Evolutionary conservation across 495 filamentous ascomycete species (phyloP), one percentile per base, ranked within the genome.

Genomic region (Penicillium soppii): DNA sequence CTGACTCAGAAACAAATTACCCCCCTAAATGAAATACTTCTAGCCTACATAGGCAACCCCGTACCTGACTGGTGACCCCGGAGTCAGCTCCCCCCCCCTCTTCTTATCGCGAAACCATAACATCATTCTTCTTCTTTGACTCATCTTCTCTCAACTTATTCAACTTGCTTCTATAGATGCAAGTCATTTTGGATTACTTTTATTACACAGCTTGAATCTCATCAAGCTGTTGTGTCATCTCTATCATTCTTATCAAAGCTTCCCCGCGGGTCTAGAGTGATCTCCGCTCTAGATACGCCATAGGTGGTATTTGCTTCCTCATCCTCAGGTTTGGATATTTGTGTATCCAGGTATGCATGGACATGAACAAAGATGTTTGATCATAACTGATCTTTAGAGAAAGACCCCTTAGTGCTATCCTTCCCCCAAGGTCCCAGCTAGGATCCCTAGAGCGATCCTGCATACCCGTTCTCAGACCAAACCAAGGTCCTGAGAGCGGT

Each of bases 401-500:
- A 13, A 33, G 33, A 20, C 44, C 13, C 12, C 8, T 37, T 33
- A 23, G 47, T 49, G 19, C 23, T 26, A 37, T n/a, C n/a, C n/a
- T n/a, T 12, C 43, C 20, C 30, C 26, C 17, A 27, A 40, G 19
- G 17, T 32, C 20, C 47, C 37, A n/a, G 55, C 49, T 35, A 43
- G 47, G 49, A 47, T 39, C 38, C 20, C 45, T 21, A 48, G 35
- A 30, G 49, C 16, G 46, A 42, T 49, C 49, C 50, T 26, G 16
- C 47, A 36, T n/a, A 33, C 51, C 69, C 69, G 72, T 73, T 73
- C 68, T 72, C 67, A 64, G 69, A 57, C 68, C 68, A 62, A 23
- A 22, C 26, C 42, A 27, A 63, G 62, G 64, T 69, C 62, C 53
- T 65, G 70, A 63, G 72, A 59, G 67, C 70, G 68, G 70, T 57